Evolutionary conservation across 2,329 filamentous ascomycete species (phyloP).

Genomic region (Colletotrichum chlorophyti): DNA sequence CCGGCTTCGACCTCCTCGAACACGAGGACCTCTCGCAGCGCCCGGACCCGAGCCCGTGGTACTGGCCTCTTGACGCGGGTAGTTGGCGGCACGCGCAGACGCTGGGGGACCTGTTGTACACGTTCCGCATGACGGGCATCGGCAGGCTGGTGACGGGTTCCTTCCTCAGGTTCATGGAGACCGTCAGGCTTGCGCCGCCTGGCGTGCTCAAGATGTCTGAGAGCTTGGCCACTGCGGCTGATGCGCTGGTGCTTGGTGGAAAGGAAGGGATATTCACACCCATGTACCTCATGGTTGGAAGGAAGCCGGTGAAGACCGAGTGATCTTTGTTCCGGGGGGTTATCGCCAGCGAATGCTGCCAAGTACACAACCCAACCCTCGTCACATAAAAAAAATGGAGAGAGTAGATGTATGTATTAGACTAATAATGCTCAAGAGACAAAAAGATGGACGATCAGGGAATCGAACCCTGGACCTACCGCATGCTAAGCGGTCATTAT

Average conservation of each 20-base stretch:
- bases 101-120: conserved; percentile 75
- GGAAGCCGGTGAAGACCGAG: conserved; percentile 66
- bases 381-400: background rate
- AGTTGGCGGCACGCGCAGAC: conserved; percentile 80
- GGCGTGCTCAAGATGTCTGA: conserved; percentile 90
- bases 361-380: background rate
- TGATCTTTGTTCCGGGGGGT: background rate
- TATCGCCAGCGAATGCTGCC: no score
- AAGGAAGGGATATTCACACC: conserved; percentile 89
- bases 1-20: conserved; percentile 83
- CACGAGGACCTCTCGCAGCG: conserved; percentile 87
- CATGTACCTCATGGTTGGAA: conserved; percentile 92
- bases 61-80: conserved; percentile 80
- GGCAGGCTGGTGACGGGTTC: conserved; percentile 75
- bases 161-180: conserved; percentile 76
- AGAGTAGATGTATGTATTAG: background rate
- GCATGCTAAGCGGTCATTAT: conserved; percentile 29
- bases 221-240: conserved; percentile 76
- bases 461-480: conserved; percentile 28
- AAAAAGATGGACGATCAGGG: conserved; percentile 26
- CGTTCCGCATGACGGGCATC: conserved; percentile 83
- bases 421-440: background rate
- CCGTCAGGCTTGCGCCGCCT: conserved; percentile 70
- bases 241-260: conserved; percentile 82
- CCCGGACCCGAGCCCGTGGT: conserved; percentile 81